A percentile compares a stretch with the other conserved stretches of the same genome.
Evolutionary conservation across 495 filamentous ascomycete genomes (phyloP).

Genomic region (Penicillium canescens): DNA sequence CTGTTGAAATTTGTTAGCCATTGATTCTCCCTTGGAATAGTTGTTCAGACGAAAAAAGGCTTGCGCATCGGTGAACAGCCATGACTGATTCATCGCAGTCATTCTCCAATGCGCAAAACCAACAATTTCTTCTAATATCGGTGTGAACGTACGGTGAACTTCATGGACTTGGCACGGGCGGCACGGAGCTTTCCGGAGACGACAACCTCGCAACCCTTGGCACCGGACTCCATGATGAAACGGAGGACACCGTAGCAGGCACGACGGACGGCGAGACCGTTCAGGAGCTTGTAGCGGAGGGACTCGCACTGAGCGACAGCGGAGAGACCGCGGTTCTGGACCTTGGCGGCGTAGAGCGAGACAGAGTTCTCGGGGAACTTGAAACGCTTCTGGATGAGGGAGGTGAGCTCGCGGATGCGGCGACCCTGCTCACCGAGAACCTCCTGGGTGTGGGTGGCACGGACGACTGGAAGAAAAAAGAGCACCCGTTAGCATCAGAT

Average conservation of each 20-base stretch:
- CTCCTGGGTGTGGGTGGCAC: conserved; percentile 99
- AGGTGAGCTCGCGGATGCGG: conserved; percentile 99
- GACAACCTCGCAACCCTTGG: conserved; percentile 99
- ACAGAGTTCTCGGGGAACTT: conserved; percentile 99
- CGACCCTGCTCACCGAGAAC: conserved; percentile 99
- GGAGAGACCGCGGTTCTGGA: conserved; percentile 99
- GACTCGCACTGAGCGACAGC: conserved; percentile 99
- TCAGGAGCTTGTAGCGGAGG: conserved; percentile 98
- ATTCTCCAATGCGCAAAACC: not conserved
- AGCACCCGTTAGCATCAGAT: conserved; percentile 40
- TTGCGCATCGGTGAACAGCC: too few species aligned
- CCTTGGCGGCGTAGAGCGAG: conserved; percentile 99
- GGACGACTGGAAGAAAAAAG: conserved; percentile 67
- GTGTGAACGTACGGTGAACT: conserved; percentile 81
- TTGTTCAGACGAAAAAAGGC: not conserved
- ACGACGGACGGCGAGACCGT: conserved; percentile 94
- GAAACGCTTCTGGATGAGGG: conserved; percentile 99
- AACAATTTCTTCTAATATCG: conserved; percentile 1
- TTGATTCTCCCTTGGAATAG: not conserved
- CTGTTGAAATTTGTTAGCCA: conserved; percentile 37
- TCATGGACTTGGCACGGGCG: conserved; percentile 99
- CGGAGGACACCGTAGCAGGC: conserved; percentile 99
- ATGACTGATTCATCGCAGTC: not conserved
- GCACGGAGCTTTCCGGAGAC: conserved; percentile 98
- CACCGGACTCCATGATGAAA: conserved; percentile 99